These are phyloP conservation scores for Cytospora schulzeri DNA, from an alignment of 2,329 filamentous ascomycete species.

Conservation along the genomic window DNA sequence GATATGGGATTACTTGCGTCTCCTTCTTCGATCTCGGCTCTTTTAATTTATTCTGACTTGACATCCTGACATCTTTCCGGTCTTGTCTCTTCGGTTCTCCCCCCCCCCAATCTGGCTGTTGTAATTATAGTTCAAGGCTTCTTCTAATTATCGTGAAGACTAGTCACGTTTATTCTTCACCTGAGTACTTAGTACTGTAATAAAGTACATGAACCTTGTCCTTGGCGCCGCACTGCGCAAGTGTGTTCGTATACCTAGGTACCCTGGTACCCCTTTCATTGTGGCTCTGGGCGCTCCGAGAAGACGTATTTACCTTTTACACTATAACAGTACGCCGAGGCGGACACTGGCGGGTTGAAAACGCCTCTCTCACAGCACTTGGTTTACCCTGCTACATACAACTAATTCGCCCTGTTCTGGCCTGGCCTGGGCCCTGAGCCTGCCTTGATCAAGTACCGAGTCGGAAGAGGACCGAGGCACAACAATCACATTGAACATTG, in stretches of 20 bases:
- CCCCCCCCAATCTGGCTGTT: no score
- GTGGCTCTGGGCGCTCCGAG: not conserved
- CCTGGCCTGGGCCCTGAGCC: no score
- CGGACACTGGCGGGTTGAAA: not conserved
- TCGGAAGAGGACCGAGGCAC: not conserved
- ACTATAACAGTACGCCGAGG: no score
- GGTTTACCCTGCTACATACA: no score
- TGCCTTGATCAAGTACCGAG: not conserved
- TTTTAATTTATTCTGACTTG: not conserved
- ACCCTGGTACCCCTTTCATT: not conserved
- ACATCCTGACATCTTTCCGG: not conserved
- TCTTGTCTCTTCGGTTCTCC: not conserved
- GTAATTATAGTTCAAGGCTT: not conserved
- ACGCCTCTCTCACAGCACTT: not conserved
- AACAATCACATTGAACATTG: no score
- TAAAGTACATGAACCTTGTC: not conserved
- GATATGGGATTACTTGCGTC: not conserved
- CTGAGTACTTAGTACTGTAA: no score
- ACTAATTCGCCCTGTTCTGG: no score
- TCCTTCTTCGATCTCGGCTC: not conserved
- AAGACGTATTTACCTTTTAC: no score
- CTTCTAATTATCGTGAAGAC: not conserved
- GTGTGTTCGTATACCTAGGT: not conserved
- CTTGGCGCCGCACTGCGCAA: not conserved
- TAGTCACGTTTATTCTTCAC: no score